phyloP scores from a whole-genome alignment of 1,284 basidiomycete genomes.

The Ustilago sp. region DNA sequence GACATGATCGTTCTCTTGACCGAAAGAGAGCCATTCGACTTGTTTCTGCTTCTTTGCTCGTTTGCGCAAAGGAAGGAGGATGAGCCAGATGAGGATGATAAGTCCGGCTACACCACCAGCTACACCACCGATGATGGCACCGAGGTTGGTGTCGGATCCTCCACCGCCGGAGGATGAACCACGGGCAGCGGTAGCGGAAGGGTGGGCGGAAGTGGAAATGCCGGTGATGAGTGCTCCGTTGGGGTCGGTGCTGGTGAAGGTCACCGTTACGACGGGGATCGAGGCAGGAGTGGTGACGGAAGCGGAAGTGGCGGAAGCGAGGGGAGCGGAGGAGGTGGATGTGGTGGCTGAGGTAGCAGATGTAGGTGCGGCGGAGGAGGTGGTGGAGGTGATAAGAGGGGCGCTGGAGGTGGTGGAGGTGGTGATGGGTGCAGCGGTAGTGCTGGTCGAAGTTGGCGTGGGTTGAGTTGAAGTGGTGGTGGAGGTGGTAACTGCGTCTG shows the following conservation, averaged over 20 bases:
- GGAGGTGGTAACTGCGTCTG: conserved; percentile 9
- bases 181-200: conserved; percentile 10
- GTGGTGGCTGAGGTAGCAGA: conserved; percentile 19
- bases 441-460: conserved; percentile 21
- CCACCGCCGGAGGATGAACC: conserved; percentile 13
- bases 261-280: conserved; percentile 43
- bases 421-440: conserved; percentile 16
- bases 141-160: conserved; percentile 46
- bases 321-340: conserved; percentile 15
- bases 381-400: conserved; percentile 19
- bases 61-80: conserved; percentile 52
- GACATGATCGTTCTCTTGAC: conserved; percentile 58
- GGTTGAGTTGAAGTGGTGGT: conserved; percentile 11
- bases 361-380: conserved; percentile 8
- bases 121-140: conserved; percentile 59
- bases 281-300: conserved; percentile 11
- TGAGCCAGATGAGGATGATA: conserved; percentile 53
- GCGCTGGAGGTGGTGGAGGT: conserved; percentile 19
- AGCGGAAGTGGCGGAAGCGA: conserved; percentile 17
- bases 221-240: conserved; percentile 35
- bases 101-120: conserved; percentile 56
- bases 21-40: conserved; percentile 59
- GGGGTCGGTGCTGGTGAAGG: conserved; percentile 32
- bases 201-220: conserved; percentile 28
- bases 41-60: conserved; percentile 54